Base-by-base conservation (phyloP, 2,329 filamentous ascomycete genomes). In the Penicillium frequentans region DNA sequence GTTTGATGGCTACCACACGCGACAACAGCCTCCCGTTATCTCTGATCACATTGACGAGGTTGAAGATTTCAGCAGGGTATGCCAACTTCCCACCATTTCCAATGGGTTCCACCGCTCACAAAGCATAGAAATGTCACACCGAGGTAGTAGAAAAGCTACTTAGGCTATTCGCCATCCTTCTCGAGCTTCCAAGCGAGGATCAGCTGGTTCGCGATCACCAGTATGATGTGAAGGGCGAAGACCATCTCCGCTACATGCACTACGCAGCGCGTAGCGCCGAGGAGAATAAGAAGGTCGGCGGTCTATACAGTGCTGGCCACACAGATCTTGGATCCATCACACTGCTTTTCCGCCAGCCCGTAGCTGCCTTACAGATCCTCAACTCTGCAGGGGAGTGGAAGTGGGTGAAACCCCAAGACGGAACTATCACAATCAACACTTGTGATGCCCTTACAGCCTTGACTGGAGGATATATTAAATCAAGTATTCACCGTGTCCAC, bases 211-310 rank as follows among this genome's bases (percentile, higher is more conserved):
- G 79, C 19, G 73, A 82, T 8, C 86, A 88, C 67, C 76, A 75
- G 16, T 88, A 86, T 68, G 79, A 85, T 2, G 75, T 79, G n/a
- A 78, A 82, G 27, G 79, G 82, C 19, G 84, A 87, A 58, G 83
- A 84, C 24, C 84, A 87, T 56, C 75, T 87, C n/a, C 79, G 86
- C 3, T 87, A 86, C 68, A 87, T 87, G 83, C 77, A 81, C 49
- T 86, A 86, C 58, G 76, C 77, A 9, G 77, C 79, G 0, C 81
- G 83, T 35, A 77, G 73, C 0, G 67, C 75, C 0, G 77, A 81
- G n/a, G 78, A 82, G 24, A 80, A 80, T 55, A 75, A 74, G 29
- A 74, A 73, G 39, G 73, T 76, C 1, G 77, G 77, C 0, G 70
- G 73, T 21, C 71, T 83, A 0, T 81, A 81, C 60, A 73, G 75